Evolutionary conservation across 1,139 yeast species (phyloP), one percentile per base, ranked within the genome.

Genomic region (Geotrichum aggregatum): DNA sequence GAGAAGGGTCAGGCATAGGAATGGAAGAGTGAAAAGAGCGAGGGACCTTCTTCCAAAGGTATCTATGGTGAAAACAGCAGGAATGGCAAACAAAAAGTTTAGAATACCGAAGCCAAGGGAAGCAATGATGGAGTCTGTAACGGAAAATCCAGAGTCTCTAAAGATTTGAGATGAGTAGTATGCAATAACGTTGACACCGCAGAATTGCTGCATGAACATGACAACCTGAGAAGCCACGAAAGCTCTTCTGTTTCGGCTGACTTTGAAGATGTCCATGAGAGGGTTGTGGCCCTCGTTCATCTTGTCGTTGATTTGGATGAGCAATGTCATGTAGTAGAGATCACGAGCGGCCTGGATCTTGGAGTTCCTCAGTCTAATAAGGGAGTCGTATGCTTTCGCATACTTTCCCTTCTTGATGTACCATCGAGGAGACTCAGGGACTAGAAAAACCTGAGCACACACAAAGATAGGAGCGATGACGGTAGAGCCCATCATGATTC

Each of bases 161-260:
- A 87, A 87, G 57, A 87, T 87, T 11, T 85, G 76, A 0, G 89
- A 81, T 0, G 88, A 82, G 54, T 59, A 65, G 52, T 64, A 65
- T 18, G 95, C 94, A 70, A 88, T 87, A 51, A 87, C 94, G 63
- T 87, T 88, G 65, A 88, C 83, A 63, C 96, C 96, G 71, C 95
- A 87, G 73, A 88, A 85, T 67, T 88, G 96, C 72, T 88, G 96
- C 88, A 85, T 84, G 66, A 87, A 84, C 82, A 88, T 87, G 57
- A 83, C 87, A 57, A 87, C 76, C 78, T 85, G 84, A 2, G 95
- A 81, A 52, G 88, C 95, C 54, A 83, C 62, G 10, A 88, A 80
- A 53, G 92, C 95, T 63, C 88, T 83, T 70, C 95, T 78, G 70
- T 87, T 86, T 74, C 96, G 80, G 67, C 92, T 79, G 48, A 85